Evolutionary conservation across 139 green algal genomes (phyloP).

Genomic region (Chlamydomonas sphaeroides): DNA sequence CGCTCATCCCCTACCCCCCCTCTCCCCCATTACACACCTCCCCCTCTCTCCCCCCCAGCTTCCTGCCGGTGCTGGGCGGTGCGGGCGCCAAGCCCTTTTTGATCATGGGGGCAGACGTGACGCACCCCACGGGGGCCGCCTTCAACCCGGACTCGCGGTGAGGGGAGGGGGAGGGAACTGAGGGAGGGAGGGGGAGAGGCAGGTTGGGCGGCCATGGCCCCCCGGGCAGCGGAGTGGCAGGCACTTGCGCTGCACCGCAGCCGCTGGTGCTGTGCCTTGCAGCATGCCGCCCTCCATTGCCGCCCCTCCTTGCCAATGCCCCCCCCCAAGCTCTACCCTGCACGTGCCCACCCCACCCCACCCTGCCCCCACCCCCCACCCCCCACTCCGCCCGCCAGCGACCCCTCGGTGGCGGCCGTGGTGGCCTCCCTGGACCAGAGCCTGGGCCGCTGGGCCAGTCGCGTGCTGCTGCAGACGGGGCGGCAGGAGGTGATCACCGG

Average conservation of each 20-base stretch:
- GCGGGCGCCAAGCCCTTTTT: constrained; percentile 20
- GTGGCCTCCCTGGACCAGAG: constrained; percentile 32
- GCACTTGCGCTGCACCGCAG: too few species aligned
- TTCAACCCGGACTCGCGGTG: not conserved
- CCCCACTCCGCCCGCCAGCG: too few species aligned
- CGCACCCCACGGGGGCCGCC: constrained; percentile 42
- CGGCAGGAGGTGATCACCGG: constrained; percentile 48
- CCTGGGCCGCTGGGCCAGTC: constrained; percentile 27
- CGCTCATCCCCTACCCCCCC: not conserved
- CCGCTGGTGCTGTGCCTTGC: too few species aligned
- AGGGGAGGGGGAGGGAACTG: too few species aligned
- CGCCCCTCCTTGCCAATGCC: too few species aligned
- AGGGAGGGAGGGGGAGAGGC: too few species aligned
- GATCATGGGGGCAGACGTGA: constrained; percentile 56
- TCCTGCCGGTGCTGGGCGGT: constrained; percentile 32
- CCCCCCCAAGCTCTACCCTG: too few species aligned
- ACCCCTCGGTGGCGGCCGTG: constrained; percentile 49
- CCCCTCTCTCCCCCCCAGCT: not conserved
- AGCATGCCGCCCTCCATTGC: too few species aligned
- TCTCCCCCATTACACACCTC: not conserved
- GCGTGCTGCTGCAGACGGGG: constrained; percentile 52
- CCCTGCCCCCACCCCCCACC: too few species aligned
- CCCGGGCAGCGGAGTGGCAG: too few species aligned
- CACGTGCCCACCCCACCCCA: too few species aligned
- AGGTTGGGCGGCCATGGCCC: too few species aligned